phyloP scores from a whole-genome alignment of 192 early-diverging fungal species.

The Umbelopsis sp. region DNA sequence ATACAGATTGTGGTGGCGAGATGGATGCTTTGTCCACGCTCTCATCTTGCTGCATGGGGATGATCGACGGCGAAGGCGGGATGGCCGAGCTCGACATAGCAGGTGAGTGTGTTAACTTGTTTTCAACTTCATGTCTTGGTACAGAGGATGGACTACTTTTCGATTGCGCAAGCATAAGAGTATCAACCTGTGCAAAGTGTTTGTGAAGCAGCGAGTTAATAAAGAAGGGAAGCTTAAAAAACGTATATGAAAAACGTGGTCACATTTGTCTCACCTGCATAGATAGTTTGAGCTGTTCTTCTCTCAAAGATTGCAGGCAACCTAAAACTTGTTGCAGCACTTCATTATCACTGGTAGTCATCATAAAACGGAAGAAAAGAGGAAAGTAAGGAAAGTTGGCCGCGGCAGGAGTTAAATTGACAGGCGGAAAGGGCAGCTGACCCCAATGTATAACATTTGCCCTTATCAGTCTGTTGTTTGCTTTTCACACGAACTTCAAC shows the following conservation, averaged over 20 bases:
- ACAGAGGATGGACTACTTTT: not conserved
- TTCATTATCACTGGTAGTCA: constrained; percentile 14
- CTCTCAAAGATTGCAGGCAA: constrained; percentile 31
- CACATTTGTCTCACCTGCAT: constrained; percentile 33
- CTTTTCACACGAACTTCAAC: constrained; percentile 12
- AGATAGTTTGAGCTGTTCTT: constrained; percentile 30
- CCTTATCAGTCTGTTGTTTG: constrained; percentile 16
- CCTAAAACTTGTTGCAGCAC: constrained; percentile 29
- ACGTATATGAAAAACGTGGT: too few relatives aligned
- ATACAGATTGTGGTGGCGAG: constrained; percentile 1
- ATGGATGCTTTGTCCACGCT: constrained; percentile 12
- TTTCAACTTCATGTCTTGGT: not conserved
- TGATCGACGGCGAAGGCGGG: constrained; percentile 2
- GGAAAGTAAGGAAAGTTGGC: constrained; percentile 27
- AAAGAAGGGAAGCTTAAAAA: not conserved
- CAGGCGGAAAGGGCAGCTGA: constrained; percentile 3
- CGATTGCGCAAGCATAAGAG: not conserved
- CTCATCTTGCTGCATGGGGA: not conserved
- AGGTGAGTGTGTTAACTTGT: constrained; percentile 7
- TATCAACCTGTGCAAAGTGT: not conserved
- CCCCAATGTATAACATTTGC: constrained; percentile 10
- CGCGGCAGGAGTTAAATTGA: constrained; percentile 30
- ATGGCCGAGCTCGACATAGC: not conserved
- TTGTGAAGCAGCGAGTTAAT: too few relatives aligned
- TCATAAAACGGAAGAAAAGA: constrained; percentile 28